These are phyloP conservation scores for Moesziomyces parantarcticus DNA, from an alignment of 1,284 basidiomycete genomes.

Conservation along the genomic window DNA sequence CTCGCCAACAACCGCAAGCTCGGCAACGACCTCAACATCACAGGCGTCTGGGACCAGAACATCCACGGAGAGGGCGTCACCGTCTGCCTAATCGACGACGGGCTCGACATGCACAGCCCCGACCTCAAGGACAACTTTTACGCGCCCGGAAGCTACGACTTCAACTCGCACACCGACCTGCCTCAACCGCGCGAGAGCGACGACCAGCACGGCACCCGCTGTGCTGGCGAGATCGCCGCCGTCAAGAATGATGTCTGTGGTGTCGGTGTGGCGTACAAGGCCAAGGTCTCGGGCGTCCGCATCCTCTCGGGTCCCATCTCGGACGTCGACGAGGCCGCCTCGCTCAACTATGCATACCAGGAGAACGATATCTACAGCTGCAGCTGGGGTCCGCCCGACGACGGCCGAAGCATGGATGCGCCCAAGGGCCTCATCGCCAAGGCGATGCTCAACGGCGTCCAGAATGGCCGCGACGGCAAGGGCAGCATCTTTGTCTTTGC, in stretches of 20 bases:
- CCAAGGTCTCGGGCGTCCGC: conserved; percentile 90
- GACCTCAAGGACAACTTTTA: conserved; percentile 92
- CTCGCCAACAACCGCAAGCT: conserved; percentile 61
- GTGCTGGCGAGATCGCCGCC: conserved; percentile 97
- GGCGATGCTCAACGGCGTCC: conserved; percentile 92
- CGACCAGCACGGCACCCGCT: conserved; percentile 97
- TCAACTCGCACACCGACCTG: conserved; percentile 89
- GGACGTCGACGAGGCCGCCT: conserved; percentile 95
- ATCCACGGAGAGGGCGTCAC: conserved; percentile 87
- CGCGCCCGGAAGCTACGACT: conserved; percentile 91
- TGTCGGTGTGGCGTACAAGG: conserved; percentile 90
- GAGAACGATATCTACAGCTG: conserved; percentile 94
- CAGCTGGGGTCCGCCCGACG: conserved; percentile 97
- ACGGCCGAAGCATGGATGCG: conserved; percentile 93
- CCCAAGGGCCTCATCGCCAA: conserved; percentile 92
- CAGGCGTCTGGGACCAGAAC: conserved; percentile 84
- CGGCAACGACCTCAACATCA: conserved; percentile 83
- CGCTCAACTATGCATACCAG: conserved; percentile 92
- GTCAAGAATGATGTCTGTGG: conserved; percentile 95
- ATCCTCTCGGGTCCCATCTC: conserved; percentile 97
- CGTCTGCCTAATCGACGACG: conserved; percentile 93
- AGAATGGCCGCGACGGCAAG: conserved; percentile 88
- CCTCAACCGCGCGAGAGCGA: conserved; percentile 89
- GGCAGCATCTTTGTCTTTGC: conserved; percentile 97
- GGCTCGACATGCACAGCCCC: conserved; percentile 86